Evolutionary conservation across 2,329 filamentous ascomycete species (phyloP), one percentile per base, ranked within the genome.

Genomic region (Exutisphaerella laricina): DNA sequence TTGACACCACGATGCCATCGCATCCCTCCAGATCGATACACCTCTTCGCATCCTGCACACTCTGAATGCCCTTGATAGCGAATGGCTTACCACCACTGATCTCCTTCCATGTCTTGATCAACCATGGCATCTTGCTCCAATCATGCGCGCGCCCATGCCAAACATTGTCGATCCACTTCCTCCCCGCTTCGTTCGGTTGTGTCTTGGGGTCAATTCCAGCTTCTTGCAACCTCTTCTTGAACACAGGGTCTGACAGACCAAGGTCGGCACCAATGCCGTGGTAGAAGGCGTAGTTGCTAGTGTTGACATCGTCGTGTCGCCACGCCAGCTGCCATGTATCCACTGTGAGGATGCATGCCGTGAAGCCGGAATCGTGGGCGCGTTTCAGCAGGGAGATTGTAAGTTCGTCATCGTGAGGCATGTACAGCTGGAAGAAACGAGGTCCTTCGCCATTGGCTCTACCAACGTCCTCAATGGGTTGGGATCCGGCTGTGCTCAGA

Each of bases 61-160:
- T 77, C 65, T 86, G 81, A n/a, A 88, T 76, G 0, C 83, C 83
- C 62, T 87, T 88, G 18, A 87, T 61, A 36, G 50, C 81, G 66
- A 69, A 86, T 52, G 56, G 79, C 67, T 34, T 34, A 9, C 31
- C 31, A 16, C 31, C 31, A 17, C 31, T 34, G n/a, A 20, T 34
- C 31, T 69, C 65, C 59, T 69, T 72, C 67, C 80, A 76, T 16
- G 73, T 68, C 55, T 75, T 66, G 46, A 78, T 77, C 33, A 85
- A 58, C 80, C 82, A 86, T 4, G 71, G 66, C 1, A 85, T 69
- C 58, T 84, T 82, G 32, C 75, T 71, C 82, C 82, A 87, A n/a
- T 67, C 72, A 60, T 74, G 77, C 4, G 77, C 75, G 2, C 73
- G 68, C 0, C 79, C 78, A 58, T 83, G 79, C 78, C 78, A 82